Conservation (phyloP, 1,284 basidiomycete genomes). For the Clitocybe nebularis region DNA sequence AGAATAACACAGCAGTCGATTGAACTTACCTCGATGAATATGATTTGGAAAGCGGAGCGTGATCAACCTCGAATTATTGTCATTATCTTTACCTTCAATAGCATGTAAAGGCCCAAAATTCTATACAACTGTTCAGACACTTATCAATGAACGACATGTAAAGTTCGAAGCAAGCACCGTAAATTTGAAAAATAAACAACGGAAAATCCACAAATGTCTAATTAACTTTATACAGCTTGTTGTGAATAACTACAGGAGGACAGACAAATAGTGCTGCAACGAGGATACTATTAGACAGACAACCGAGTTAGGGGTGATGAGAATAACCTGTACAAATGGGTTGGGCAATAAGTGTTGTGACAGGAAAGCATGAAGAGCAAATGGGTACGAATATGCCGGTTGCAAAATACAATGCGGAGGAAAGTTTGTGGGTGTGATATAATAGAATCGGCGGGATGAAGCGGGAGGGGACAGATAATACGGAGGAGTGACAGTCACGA, state of each 20-base stretch:
- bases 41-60: no score
- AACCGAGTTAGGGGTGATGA: slow-evolving; percentile 42
- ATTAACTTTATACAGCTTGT: slow-evolving; percentile 47
- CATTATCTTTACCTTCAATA: no score
- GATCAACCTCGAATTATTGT: no score
- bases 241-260: slow-evolving; percentile 64
- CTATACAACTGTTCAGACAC: no score
- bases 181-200: not conserved
- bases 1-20: not conserved
- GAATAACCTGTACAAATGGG: slow-evolving; percentile 58
- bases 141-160: no score
- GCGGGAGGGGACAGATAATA: slow-evolving; percentile 17
- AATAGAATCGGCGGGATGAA: slow-evolving; percentile 24
- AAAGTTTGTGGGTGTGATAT: slow-evolving; percentile 35
- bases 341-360: slow-evolving; percentile 43
- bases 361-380: slow-evolving; percentile 35
- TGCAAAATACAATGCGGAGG: slow-evolving; percentile 68
- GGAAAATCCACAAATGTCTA: slow-evolving; percentile 25
- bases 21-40: not conserved
- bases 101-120: no score
- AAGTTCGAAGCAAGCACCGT: not conserved
- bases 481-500: slow-evolving; percentile 23
- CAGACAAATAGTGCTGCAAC: slow-evolving; percentile 58
- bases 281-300: slow-evolving; percentile 53
- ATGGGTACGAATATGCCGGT: slow-evolving; percentile 48